Conservation (phyloP, 345 rosid genomes). For the Euphorbia lathyris region DNA sequence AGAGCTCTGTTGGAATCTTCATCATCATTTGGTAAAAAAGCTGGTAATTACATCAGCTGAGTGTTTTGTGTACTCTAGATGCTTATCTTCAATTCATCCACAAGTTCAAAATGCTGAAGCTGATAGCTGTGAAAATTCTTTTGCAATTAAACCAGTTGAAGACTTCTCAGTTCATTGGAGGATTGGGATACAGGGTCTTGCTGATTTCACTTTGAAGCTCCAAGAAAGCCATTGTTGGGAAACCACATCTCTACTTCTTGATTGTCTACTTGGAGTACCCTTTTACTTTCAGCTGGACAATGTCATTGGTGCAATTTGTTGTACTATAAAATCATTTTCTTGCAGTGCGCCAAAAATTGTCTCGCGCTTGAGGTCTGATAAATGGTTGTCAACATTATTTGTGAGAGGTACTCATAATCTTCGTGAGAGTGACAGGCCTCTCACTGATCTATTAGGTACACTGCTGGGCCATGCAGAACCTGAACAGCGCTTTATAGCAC, state of each 20-base stretch:
- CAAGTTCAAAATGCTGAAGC: conserved; percentile 35
- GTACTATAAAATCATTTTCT: conserved; percentile 43
- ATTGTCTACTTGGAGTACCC: conserved; percentile 63
- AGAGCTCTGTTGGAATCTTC: conserved; percentile 65
- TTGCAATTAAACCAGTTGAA: conserved; percentile 31
- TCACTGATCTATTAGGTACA: conserved; percentile 50
- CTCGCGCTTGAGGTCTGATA: conserved; percentile 71
- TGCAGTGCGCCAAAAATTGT: conserved; percentile 62
- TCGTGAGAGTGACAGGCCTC: conserved; percentile 44
- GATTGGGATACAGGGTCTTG: conserved; percentile 53
- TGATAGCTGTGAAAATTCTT: conserved; percentile 28
- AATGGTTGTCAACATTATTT: conserved; percentile 56
- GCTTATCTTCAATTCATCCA: conserved; percentile 45
- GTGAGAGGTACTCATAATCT: conserved; percentile 44
- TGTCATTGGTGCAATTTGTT: conserved; percentile 42
- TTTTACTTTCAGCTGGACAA: conserved; percentile 40
- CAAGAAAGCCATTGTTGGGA: conserved; percentile 67
- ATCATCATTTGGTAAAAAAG: conserved; percentile 54
- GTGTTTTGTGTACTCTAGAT: conserved; percentile 53
- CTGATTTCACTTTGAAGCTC: conserved; percentile 39
- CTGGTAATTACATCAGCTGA: conserved; percentile 51
- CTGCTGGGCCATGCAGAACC: conserved; percentile 76
- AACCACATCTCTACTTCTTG: conserved; percentile 58
- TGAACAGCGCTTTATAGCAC: conserved; percentile 68
- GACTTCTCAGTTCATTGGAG: conserved; percentile 40